A percentile compares a stretch with the other conserved stretches of the same genome.
phyloP scores from a whole-genome alignment of 192 early-diverging fungal species.

The Oehlia diaphana region DNA sequence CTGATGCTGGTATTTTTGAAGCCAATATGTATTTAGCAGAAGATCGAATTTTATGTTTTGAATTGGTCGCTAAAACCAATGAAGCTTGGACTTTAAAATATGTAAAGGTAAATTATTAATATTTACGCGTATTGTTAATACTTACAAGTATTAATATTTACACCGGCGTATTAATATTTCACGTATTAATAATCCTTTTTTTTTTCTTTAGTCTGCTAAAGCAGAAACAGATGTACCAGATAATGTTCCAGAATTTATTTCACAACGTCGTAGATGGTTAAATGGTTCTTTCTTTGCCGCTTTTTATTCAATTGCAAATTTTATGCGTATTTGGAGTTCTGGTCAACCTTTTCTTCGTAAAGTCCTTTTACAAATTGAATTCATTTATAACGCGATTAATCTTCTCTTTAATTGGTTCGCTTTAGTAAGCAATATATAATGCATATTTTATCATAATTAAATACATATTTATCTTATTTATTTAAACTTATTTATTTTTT shows the following conservation, averaged over 20 bases:
- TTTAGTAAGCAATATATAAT: slow-evolving; percentile 35
- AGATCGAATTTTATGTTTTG: slow-evolving; percentile 96
- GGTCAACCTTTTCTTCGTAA: slow-evolving; percentile 71
- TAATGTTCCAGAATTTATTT: slow-evolving; percentile 84
- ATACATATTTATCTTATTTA: too few relatives aligned
- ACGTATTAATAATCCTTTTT: background rate
- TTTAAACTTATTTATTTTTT: too few relatives aligned
- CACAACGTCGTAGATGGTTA: slow-evolving; percentile 91
- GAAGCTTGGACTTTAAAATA: slow-evolving; percentile 82
- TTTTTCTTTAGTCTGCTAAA: slow-evolving; percentile 51
- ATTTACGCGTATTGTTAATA: background rate
- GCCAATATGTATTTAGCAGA: slow-evolving; percentile 94
- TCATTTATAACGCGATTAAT: slow-evolving; percentile 77
- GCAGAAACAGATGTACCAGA: slow-evolving; percentile 96
- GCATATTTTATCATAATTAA: too few relatives aligned
- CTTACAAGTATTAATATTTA: too few relatives aligned
- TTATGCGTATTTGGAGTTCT: slow-evolving; percentile 66
- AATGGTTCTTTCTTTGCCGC: slow-evolving; percentile 92
- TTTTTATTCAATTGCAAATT: slow-evolving; percentile 77
- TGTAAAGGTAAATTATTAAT: slow-evolving; percentile 63
- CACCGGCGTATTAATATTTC: too few relatives aligned
- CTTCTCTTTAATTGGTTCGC: slow-evolving; percentile 88
- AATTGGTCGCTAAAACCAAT: slow-evolving; percentile 83
- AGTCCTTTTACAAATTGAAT: slow-evolving; percentile 67
- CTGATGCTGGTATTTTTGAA: slow-evolving; percentile 67